Percentiles rank a stretch among this genome's conserved stretches.
phyloP scores from a whole-genome alignment of 2,329 filamentous ascomycete genomes.

The Penicillium olsonii region DNA sequence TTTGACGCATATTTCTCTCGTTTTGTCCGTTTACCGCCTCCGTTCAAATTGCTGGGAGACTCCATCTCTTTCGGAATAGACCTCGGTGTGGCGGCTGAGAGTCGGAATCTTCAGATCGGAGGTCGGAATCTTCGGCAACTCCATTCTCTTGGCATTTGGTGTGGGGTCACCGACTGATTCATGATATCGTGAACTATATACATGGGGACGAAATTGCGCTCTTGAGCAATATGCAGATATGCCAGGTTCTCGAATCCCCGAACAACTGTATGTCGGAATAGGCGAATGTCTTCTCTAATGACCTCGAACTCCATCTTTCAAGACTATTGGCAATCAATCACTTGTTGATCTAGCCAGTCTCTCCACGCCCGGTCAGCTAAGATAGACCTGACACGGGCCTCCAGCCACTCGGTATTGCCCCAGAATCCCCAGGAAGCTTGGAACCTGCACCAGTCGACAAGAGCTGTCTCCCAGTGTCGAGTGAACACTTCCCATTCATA shows the following conservation, averaged over 20 bases:
- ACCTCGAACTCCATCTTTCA: no score
- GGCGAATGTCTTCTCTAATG: no score
- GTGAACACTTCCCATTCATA: constrained; percentile 60
- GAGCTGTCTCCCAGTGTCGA: constrained; percentile 65
- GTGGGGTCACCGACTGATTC: no score
- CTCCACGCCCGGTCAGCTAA: constrained; percentile 49
- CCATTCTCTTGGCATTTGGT: not conserved
- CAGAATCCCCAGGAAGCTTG: constrained; percentile 64
- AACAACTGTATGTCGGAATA: no score
- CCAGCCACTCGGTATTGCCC: constrained; percentile 62
- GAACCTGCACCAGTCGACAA: constrained; percentile 68
- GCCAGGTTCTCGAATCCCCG: no score
- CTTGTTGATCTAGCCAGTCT: constrained; percentile 44
- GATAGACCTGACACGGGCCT: constrained; percentile 56
- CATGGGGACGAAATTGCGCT: no score
- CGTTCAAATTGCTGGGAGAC: not conserved
- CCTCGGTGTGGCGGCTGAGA: not conserved
- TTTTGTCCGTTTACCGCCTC: constrained; percentile 6
- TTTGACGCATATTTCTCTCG: constrained; percentile 23
- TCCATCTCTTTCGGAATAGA: not conserved
- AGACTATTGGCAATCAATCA: constrained; percentile 1
- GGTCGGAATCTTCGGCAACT: not conserved
- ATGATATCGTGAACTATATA: no score
- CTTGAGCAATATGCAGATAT: no score
- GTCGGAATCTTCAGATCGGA: not conserved